Conservation (phyloP, 306 rosid genomes). For the Glycine latifolia region DNA sequence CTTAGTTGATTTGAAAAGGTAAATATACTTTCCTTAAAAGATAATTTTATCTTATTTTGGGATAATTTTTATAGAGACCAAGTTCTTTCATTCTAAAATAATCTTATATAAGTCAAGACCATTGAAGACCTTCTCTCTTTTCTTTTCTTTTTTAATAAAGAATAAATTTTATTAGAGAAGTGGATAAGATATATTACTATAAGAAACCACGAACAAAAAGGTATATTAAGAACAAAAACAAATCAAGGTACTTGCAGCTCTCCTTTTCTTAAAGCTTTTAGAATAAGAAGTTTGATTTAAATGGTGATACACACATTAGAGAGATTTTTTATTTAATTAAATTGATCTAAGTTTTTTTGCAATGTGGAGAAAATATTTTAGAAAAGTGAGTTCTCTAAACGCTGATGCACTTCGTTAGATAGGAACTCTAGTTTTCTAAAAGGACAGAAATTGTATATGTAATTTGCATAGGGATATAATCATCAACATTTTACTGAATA, state of each 20-base stretch:
- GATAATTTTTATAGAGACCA: too few species aligned
- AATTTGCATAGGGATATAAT: not conserved
- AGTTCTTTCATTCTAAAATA: not conserved
- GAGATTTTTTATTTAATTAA: not conserved
- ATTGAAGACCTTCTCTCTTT: not conserved
- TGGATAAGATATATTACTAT: slow-evolving; percentile 4
- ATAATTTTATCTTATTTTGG: too few species aligned
- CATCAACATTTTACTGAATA: not conserved
- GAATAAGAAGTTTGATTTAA: not conserved
- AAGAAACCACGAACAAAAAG: slow-evolving; percentile 7
- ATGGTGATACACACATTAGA: not conserved
- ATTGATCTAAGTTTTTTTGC: not conserved
- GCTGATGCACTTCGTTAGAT: not conserved
- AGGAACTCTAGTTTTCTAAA: slow-evolving; percentile 10
- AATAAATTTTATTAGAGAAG: slow-evolving; percentile 12
- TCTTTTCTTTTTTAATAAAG: not conserved
- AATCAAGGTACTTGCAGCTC: slow-evolving; percentile 5
- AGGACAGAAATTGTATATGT: not conserved
- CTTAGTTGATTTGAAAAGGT: not conserved
- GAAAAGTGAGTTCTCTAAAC: not conserved
- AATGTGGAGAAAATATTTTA: not conserved
- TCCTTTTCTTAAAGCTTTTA: not conserved
- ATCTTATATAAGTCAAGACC: not conserved
- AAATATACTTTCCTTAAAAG: not conserved
- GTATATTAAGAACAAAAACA: not conserved